Base-by-base conservation (phyloP, 805 yeast species). In the Priceomyces haplophilus region DNA sequence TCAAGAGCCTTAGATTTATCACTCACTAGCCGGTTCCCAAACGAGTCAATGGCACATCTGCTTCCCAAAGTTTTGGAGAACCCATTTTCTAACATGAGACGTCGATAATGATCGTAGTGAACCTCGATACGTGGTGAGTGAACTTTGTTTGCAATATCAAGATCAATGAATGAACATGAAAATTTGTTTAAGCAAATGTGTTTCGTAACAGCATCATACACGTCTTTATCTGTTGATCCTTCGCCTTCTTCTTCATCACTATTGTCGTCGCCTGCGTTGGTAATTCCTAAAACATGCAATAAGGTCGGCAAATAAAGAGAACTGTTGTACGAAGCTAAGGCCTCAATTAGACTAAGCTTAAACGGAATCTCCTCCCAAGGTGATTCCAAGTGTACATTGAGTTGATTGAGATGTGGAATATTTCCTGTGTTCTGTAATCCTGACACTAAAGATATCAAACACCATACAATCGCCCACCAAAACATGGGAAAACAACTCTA, bases 71-170 rank as follows among this genome's bases (percentile, higher is more conserved):
- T 15, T 23, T 29, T 41, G 40, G 45, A 42, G 48, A 46, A 56
- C 2, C 46, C 29, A 0, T 75, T 66, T n/a, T 52, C 47, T 17
- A 18, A 15, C 16, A 32, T 23, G 0, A 56, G 46, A 1, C 60
- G 49, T 2, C 55, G 58, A 53, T 77, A 87, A 54, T 75, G 67
- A 40, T 74, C 72, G 54, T 72, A 83, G 42, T 86, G 86, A 1
- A 89, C 66, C 53, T 80, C 78, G 21, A 88, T 70, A 37, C 82
- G 67, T 3, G 96, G 88, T 1, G 86, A 64, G 42, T 72, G 59
- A 23, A 72, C 61, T 36, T 80, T 74, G 41, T 76, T 59, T 0
- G 73, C 73, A 25, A 80, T 48, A 30, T 75, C 62, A 25, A 78
- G 62, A 45, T 76, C 67, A 7, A 74, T 58, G 23, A 75, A 52